Base-by-base conservation (phyloP, 2,329 filamentous ascomycete genomes). In the Chrysoporthe austroafricana region DNA sequence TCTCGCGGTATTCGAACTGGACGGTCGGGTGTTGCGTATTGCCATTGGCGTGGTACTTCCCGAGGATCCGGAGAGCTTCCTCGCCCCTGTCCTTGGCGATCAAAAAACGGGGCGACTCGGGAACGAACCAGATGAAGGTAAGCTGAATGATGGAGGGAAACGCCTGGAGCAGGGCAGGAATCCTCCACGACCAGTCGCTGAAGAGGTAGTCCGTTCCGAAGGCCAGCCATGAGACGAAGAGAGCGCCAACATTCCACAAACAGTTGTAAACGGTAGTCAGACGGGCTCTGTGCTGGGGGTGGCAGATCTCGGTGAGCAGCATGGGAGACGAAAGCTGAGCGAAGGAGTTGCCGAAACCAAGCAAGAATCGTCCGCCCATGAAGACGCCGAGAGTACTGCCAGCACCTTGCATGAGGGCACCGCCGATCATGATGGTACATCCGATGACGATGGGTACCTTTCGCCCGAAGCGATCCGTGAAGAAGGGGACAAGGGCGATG, bases 1-100 rank as follows among this genome's bases (percentile, higher is more conserved):
- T 89, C 76, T 89, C 86, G 46, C 80, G 80, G 76, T 81, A 87
- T 73, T 89, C 86, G 73, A 86, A 85, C 72, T 87, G 83, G 5
- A 89, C 87, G 18, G 83, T 83, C 14, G 83, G 76, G 75, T 88
- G 79, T 68, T 83, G 76, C 52, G 69, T 72, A 72, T 87, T 79
- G 66, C 85, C 85, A 70, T 86, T 85, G 70, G 82, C 86, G 73
- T 89, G 87, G 72, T 86, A 86, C 65, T 83, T 81, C 56, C 82
- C 81, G 2, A 90, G 82, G 9, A 87, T 84, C 1, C 76, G 70
- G 43, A 87, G 79, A 6, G 87, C 87, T 71, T 87, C 79, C 14
- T 87, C 85, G 73, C 74, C 71, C 70, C 72, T 74, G 68, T 77
- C 76, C 71, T 76, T 75, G 70, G 76, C 74, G 14, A 77, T 76